phyloP scores from a whole-genome alignment of 306 rosid genomes.

The Dryas drummondii region DNA sequence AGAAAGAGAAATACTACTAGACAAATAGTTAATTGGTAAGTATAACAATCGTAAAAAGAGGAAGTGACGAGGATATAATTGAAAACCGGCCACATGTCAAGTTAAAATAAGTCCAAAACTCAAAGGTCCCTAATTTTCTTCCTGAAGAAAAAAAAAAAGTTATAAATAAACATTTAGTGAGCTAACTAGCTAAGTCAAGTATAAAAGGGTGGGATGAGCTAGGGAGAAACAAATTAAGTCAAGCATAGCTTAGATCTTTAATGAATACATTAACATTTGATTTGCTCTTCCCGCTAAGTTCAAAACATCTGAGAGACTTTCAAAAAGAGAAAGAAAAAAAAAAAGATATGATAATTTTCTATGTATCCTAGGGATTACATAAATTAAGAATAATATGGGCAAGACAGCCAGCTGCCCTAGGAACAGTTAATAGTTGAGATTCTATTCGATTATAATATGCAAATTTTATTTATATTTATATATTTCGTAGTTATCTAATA shows the following conservation, averaged over 20 bases:
- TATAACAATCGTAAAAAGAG: too few species aligned
- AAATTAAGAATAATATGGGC: conserved; percentile 24
- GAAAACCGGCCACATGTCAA: too few species aligned
- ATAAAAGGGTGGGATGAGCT: too few species aligned
- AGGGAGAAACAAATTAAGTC: too few species aligned
- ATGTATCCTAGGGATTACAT: conserved; percentile 31
- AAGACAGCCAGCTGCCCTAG: conserved; percentile 26
- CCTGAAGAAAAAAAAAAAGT: too few species aligned
- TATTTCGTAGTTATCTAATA: conserved; percentile 1
- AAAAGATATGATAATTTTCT: conserved; percentile 12
- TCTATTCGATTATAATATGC: conserved; percentile 18
- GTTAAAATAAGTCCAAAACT: too few species aligned
- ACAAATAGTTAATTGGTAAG: too few species aligned
- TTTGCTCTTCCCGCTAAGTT: not conserved
- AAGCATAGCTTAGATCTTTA: conserved; percentile 30
- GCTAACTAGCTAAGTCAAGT: too few species aligned
- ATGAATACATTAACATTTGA: not conserved
- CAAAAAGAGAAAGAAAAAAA: not conserved
- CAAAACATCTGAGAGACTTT: conserved; percentile 2
- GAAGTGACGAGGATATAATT: too few species aligned
- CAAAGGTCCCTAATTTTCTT: too few species aligned
- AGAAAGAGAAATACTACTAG: too few species aligned
- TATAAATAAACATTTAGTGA: too few species aligned
- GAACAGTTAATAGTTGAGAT: conserved; percentile 53
- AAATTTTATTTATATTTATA: not conserved